A percentile compares a stretch with the other conserved stretches of the same genome.
phyloP scores from a whole-genome alignment of 768 basidiomycete species.

The Mycena epipterygia region DNA sequence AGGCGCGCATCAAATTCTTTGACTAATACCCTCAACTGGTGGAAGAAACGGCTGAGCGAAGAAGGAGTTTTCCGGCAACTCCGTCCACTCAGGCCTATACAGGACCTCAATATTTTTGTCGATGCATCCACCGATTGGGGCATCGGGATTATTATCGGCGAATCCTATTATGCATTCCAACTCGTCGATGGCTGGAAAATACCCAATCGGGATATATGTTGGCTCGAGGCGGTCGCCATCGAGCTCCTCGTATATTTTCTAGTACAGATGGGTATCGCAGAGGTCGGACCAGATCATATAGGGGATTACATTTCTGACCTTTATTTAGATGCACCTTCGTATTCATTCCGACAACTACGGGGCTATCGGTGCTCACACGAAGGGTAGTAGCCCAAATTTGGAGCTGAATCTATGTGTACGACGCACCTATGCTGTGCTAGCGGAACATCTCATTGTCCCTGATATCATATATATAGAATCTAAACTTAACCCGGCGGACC shows the following conservation, averaged over 20 bases:
- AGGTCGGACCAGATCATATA: too few species aligned
- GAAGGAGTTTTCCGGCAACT: slow-evolving; percentile 1
- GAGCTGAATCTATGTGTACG: slow-evolving; percentile 32
- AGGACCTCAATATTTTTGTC: not conserved
- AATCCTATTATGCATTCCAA: slow-evolving; percentile 33
- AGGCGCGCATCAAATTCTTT: not conserved
- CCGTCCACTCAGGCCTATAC: not conserved
- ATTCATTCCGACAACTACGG: slow-evolving; percentile 31
- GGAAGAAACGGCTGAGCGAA: not conserved
- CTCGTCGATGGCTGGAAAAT: slow-evolving; percentile 33
- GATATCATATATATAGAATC: slow-evolving; percentile 34
- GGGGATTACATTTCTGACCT: too few species aligned
- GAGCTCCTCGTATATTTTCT: slow-evolving; percentile 21
- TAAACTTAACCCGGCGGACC: slow-evolving; percentile 35
- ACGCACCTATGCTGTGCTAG: slow-evolving; percentile 13
- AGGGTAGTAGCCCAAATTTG: slow-evolving; percentile 15
- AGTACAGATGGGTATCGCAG: slow-evolving; percentile 8
- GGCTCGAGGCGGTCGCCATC: slow-evolving; percentile 40
- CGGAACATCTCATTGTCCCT: slow-evolving; percentile 12
- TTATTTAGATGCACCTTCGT: not conserved
- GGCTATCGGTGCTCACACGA: slow-evolving; percentile 17
- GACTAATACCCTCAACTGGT: not conserved
- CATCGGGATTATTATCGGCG: slow-evolving; percentile 39
- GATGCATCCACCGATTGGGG: slow-evolving; percentile 46
- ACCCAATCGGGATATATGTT: slow-evolving; percentile 40